These are phyloP conservation scores for Lasiodiplodia sp. DNA, from an alignment of 2,329 filamentous ascomycete genomes.

Conservation along the genomic window DNA sequence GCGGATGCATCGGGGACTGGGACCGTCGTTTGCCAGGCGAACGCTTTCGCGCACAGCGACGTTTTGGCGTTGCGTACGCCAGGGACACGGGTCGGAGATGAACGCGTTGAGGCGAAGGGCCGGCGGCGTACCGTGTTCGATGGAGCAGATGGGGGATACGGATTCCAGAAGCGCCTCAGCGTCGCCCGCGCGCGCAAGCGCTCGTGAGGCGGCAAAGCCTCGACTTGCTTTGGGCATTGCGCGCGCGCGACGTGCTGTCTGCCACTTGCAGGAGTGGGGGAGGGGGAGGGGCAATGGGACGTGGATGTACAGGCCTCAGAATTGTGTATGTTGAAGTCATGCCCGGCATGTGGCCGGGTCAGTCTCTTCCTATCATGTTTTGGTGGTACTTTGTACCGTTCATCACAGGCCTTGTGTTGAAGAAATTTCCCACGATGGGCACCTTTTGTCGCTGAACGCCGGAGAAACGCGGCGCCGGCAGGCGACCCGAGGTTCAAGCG, in stretches of 20 bases:
- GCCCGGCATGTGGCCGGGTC: slow-evolving; percentile 41
- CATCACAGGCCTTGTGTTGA: slow-evolving; percentile 47
- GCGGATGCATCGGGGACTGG: slow-evolving; percentile 12
- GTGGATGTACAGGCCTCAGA: slow-evolving; percentile 42
- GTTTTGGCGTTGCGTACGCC: slow-evolving; percentile 14
- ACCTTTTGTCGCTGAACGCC: slow-evolving; percentile 9
- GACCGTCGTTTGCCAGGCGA: slow-evolving; percentile 23
- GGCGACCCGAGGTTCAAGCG: background rate
- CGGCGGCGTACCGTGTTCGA: slow-evolving; percentile 26
- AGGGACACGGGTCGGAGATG: slow-evolving; percentile 28
- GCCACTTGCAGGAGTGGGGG: slow-evolving; percentile 25
- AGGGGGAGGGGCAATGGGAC: slow-evolving; percentile 15
- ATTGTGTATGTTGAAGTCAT: slow-evolving; percentile 44
- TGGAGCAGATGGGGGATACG: slow-evolving; percentile 12
- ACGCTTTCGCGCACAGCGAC: slow-evolving; percentile 13
- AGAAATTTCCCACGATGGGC: slow-evolving; percentile 31
- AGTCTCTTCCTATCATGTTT: slow-evolving; percentile 51
- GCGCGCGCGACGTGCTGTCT: slow-evolving; percentile 11
- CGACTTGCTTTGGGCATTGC: slow-evolving; percentile 9
- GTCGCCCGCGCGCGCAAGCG: background rate
- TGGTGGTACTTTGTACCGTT: slow-evolving; percentile 36
- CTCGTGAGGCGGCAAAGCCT: slow-evolving; percentile 18
- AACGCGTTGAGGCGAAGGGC: slow-evolving; percentile 19
- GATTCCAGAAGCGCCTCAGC: slow-evolving; percentile 26
- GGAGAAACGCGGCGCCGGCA: slow-evolving; percentile 10